These are phyloP conservation scores for Aspergillus arachidicola DNA, from an alignment of 2,329 filamentous ascomycete species.

Conservation along the genomic window DNA sequence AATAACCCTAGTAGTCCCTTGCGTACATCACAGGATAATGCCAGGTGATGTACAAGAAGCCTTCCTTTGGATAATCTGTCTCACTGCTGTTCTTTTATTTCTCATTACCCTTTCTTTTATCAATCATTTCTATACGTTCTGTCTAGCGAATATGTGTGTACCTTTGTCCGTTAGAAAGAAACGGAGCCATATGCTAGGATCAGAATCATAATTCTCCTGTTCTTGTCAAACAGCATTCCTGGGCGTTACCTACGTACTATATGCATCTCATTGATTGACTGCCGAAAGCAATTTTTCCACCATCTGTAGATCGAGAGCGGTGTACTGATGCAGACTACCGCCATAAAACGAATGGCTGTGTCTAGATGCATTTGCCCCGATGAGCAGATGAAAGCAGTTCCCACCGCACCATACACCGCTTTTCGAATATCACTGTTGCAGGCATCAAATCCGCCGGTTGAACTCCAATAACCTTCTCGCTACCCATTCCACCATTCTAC, in stretches of 20 bases:
- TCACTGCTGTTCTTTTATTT: background rate
- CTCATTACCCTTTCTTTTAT: background rate
- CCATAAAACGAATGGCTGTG: too few relatives aligned
- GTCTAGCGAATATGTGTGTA: background rate
- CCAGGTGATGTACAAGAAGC: background rate
- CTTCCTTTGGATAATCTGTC: background rate
- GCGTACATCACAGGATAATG: background rate
- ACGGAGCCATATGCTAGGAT: background rate
- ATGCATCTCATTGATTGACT: background rate
- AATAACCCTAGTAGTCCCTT: background rate
- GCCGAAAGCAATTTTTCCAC: background rate
- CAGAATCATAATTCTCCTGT: background rate
- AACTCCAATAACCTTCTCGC: too few relatives aligned
- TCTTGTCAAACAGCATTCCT: background rate
- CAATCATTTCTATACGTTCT: background rate
- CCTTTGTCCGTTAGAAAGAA: background rate
- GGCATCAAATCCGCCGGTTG: too few relatives aligned
- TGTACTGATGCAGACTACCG: too few relatives aligned
- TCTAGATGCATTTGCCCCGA: too few relatives aligned
- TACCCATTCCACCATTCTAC: too few relatives aligned
- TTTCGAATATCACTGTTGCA: too few relatives aligned
- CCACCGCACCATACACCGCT: too few relatives aligned
- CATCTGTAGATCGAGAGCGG: background rate
- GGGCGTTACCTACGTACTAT: background rate
- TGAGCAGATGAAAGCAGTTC: too few relatives aligned